A percentile compares a stretch with the other conserved stretches of the same genome.
These are phyloP conservation scores for Talaromyces funiculosus DNA, from an alignment of 2,329 filamentous ascomycete genomes.

Conservation along the genomic window DNA sequence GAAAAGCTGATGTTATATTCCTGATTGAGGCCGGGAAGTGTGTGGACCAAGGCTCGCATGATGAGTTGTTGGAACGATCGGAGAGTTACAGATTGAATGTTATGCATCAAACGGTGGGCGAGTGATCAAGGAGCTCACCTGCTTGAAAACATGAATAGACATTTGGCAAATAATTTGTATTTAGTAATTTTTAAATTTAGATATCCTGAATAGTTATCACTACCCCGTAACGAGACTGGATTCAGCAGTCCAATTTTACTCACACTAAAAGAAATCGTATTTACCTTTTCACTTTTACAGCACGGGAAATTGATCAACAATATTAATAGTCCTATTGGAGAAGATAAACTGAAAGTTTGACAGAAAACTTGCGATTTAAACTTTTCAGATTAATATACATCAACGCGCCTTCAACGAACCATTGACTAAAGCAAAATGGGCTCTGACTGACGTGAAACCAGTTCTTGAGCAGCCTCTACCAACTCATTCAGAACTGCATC, in stretches of 20 bases:
- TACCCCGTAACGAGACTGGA: no score
- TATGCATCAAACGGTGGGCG: constrained; percentile 43
- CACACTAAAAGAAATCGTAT: no score
- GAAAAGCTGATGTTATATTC: constrained; percentile 75
- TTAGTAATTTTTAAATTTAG: no score
- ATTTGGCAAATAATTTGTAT: no score
- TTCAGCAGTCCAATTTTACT: no score
- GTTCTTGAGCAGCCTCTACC: constrained; percentile 15
- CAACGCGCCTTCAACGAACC: neutral
- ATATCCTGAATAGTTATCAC: no score
- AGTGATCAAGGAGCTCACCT: no score
- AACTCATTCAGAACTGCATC: constrained; percentile 49
- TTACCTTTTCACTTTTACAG: no score
- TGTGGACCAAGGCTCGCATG: constrained; percentile 46
- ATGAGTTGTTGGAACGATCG: constrained; percentile 44
- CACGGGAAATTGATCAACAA: no score
- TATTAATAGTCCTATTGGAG: no score
- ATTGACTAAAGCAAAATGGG: neutral
- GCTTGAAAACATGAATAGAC: no score
- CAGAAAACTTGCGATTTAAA: neutral
- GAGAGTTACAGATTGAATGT: constrained; percentile 49
- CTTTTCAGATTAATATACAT: neutral
- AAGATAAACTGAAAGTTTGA: no score
- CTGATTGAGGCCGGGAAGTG: constrained; percentile 45
- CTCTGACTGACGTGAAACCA: neutral